These are phyloP conservation scores for Saprolegnia parasitica DNA, from an alignment of 352 stramenopile species.

Conservation along the genomic window DNA sequence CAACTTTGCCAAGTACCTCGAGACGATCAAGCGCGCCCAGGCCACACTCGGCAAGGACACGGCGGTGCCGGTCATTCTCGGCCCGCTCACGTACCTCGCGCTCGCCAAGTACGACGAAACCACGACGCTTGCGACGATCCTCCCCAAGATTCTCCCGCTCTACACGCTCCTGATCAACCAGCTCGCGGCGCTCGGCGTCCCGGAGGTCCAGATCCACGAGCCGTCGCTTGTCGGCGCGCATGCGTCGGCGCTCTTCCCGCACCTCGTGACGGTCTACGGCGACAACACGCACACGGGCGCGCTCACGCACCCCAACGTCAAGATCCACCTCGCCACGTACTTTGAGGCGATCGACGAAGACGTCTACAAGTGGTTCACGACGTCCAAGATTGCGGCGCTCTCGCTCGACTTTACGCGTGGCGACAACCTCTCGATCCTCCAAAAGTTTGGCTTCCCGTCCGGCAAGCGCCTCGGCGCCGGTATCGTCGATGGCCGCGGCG, in stretches of 20 bases:
- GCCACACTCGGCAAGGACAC: slow-evolving; percentile 71
- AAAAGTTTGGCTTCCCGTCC: slow-evolving; percentile 81
- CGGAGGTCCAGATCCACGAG: slow-evolving; percentile 89
- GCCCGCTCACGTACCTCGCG: slow-evolving; percentile 74
- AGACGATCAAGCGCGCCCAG: slow-evolving; percentile 72
- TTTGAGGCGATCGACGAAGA: slow-evolving; percentile 86
- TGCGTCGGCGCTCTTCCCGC: slow-evolving; percentile 47
- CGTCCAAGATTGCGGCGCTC: slow-evolving; percentile 67
- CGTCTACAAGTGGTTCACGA: slow-evolving; percentile 86
- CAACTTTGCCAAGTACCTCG: slow-evolving; percentile 78
- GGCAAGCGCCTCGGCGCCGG: slow-evolving; percentile 84
- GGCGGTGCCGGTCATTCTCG: slow-evolving; percentile 75
- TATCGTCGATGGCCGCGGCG: slow-evolving; percentile 86
- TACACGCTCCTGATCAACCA: slow-evolving; percentile 75
- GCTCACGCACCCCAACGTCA: slow-evolving; percentile 55
- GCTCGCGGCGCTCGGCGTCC: slow-evolving; percentile 65
- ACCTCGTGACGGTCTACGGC: slow-evolving; percentile 66
- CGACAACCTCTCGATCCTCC: slow-evolving; percentile 72
- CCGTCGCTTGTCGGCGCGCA: slow-evolving; percentile 79
- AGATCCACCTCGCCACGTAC: slow-evolving; percentile 80
- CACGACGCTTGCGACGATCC: slow-evolving; percentile 54
- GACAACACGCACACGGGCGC: slow-evolving; percentile 46
- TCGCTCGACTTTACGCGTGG: slow-evolving; percentile 91
- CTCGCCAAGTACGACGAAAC: slow-evolving; percentile 79
- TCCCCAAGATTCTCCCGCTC: slow-evolving; percentile 68